phyloP scores from a whole-genome alignment of 2,329 filamentous ascomycete species.

The Cercospora nicotianae region DNA sequence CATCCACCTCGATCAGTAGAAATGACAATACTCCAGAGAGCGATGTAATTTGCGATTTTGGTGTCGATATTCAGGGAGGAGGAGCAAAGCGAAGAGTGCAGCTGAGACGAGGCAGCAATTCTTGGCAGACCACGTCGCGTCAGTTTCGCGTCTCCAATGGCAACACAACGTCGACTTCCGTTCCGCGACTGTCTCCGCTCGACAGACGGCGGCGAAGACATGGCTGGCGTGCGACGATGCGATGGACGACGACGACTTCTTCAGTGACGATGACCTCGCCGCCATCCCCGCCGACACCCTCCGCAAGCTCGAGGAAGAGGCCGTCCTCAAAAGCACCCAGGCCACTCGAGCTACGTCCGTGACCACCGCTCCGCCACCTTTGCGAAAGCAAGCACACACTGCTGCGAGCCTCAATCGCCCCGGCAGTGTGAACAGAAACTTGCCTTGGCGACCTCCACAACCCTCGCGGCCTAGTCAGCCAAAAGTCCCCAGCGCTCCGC shows the following conservation, averaged over 20 bases:
- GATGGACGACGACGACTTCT: constrained; percentile 48
- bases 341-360: constrained; percentile 11
- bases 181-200: background rate
- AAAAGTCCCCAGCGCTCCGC: constrained; percentile 23
- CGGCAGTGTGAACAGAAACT: constrained; percentile 24
- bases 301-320: constrained; percentile 47
- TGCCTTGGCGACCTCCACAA: constrained; percentile 36
- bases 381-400: constrained; percentile 29
- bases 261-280: constrained; percentile 49
- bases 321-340: constrained; percentile 41
- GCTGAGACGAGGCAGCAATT: background rate
- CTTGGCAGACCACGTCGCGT: background rate
- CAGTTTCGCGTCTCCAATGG: constrained; percentile 1
- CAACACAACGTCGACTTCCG: background rate
- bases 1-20: background rate
- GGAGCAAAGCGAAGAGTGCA: background rate
- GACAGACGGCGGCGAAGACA: background rate
- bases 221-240: constrained; percentile 2
- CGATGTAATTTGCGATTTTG: background rate
- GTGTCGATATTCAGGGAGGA: background rate
- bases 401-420: constrained; percentile 27
- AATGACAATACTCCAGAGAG: background rate
- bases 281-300: constrained; percentile 48
- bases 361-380: constrained; percentile 8
- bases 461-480: constrained; percentile 21